These are phyloP conservation scores for Pythium monospermum DNA, from an alignment of 352 stramenopile species.

Conservation along the genomic window DNA sequence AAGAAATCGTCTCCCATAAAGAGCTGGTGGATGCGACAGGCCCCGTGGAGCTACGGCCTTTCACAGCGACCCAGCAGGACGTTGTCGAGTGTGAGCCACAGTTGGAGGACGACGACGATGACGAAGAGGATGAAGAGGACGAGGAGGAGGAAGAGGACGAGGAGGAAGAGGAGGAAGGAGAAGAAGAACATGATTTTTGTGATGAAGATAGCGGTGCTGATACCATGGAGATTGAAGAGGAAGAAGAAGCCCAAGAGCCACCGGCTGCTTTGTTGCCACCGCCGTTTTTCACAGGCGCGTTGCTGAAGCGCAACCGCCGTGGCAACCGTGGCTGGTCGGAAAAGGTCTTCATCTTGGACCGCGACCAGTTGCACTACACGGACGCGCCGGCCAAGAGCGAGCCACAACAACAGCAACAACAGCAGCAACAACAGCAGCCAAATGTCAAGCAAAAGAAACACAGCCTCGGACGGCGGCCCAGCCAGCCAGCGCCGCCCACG, in stretches of 20 bases:
- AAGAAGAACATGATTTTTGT: slow-evolving; percentile 48
- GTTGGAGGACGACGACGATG: slow-evolving; percentile 42
- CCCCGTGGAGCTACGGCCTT: slow-evolving; percentile 50
- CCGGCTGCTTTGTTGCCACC: slow-evolving; percentile 27
- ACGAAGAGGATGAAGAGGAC: slow-evolving; percentile 33
- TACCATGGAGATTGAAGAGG: slow-evolving; percentile 31
- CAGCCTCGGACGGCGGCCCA: slow-evolving; percentile 2
- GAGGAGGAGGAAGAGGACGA: slow-evolving; percentile 16
- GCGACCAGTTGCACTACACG: slow-evolving; percentile 70
- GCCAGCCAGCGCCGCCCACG: slow-evolving; percentile 11
- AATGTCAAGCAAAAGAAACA: neutral
- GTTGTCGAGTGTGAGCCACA: slow-evolving; percentile 53
- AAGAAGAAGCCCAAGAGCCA: slow-evolving; percentile 28
- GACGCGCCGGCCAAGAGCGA: slow-evolving; percentile 25
- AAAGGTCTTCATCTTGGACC: slow-evolving; percentile 67
- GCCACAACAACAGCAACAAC: slow-evolving; percentile 21
- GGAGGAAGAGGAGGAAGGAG: no score
- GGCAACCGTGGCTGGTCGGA: slow-evolving; percentile 64
- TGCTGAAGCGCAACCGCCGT: slow-evolving; percentile 73
- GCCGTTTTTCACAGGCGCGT: slow-evolving; percentile 43
- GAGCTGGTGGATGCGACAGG: slow-evolving; percentile 9
- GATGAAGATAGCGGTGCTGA: slow-evolving; percentile 39
- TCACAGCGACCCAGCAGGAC: slow-evolving; percentile 32
- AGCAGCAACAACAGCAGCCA: slow-evolving; percentile 2
- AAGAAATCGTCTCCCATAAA: slow-evolving; percentile 35